Base-by-base conservation (phyloP, 2,329 filamentous ascomycete species). In the Passalora sequoiae region DNA sequence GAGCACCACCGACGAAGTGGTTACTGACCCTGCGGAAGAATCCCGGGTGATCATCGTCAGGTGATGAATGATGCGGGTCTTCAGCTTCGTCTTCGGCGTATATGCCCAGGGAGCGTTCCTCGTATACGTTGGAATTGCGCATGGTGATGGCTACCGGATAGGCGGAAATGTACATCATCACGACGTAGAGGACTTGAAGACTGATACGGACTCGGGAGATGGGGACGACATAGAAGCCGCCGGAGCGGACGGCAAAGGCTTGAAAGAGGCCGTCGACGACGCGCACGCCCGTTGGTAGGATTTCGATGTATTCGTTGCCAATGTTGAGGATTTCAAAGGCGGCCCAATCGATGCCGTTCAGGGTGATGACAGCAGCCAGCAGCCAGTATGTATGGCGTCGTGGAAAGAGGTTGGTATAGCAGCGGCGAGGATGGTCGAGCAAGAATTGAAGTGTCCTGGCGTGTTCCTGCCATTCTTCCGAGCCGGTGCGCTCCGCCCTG, bases 111-210 rank as follows among this genome's bases (percentile, higher is more conserved):
- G 74, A 76, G 33, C 73, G 70, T 57, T 81, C 78, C 61, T 82
- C 77, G 58, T 81, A 81, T 4, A 77, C 74, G 49, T 78, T 81
- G 22, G 72, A 75, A 40, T 76, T 73, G 31, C 78, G 73, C 62
- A 82, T 78, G 13, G 70, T 77, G 40, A 82, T 78, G 10, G 76
- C 77, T 22, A 81, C 75, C 0, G 79, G 78, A 46, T 78, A 80
- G 3, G 76, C 72, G 4, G 74, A 73, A 35, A 82, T 80, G 60
- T 81, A 82, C 78, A 83, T 82, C 78, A 82, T 81, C 32, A 78
- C 69, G 0, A 81, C 66, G 44, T 80, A 75, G 24, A 77, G 71
- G 25, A 81, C 70, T 45, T 79, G 78, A 0, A 80, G 69, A 2
- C 69, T 72, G 4, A 78, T 74, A 27, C 72, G 75, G 2, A 80